phyloP scores from a whole-genome alignment of 768 basidiomycete genomes.

The Russula foetens region DNA sequence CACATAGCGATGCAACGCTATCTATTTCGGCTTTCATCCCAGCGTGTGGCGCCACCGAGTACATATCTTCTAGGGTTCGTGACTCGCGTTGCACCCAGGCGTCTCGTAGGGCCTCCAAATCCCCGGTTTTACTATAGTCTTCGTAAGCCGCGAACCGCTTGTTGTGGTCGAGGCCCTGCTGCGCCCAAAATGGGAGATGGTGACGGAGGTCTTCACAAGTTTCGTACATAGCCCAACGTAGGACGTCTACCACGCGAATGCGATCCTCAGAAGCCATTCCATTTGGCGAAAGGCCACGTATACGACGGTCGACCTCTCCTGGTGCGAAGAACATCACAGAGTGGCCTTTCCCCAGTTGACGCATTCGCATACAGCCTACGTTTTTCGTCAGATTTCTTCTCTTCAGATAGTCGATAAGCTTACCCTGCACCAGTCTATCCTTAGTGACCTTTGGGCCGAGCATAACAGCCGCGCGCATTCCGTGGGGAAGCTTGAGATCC shows the following conservation, averaged over 20 bases:
- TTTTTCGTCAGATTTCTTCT: background rate
- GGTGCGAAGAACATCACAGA: too few species aligned
- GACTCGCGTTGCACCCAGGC: conserved; percentile 6
- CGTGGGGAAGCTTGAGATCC: too few species aligned
- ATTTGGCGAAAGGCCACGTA: background rate
- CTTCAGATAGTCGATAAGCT: background rate
- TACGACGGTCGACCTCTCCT: conserved; percentile 3
- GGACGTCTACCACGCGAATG: too few species aligned
- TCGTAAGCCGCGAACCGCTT: background rate
- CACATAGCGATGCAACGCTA: background rate
- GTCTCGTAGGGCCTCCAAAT: background rate
- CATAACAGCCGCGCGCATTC: too few species aligned
- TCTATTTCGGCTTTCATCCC: background rate
- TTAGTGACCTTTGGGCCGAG: too few species aligned
- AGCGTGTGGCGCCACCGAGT: background rate
- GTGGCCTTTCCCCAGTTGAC: too few species aligned
- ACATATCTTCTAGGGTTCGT: too few species aligned
- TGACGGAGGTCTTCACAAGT: conserved; percentile 10
- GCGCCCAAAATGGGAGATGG: too few species aligned
- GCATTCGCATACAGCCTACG: too few species aligned
- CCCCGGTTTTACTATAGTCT: background rate
- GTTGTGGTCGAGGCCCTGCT: conserved; percentile 2
- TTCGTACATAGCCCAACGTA: conserved; percentile 10
- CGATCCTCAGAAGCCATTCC: background rate
- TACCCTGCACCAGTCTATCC: conserved; percentile 44